Conservation (phyloP, 192 early-diverging fungal genomes). For the Phycomyces nitens region DNA sequence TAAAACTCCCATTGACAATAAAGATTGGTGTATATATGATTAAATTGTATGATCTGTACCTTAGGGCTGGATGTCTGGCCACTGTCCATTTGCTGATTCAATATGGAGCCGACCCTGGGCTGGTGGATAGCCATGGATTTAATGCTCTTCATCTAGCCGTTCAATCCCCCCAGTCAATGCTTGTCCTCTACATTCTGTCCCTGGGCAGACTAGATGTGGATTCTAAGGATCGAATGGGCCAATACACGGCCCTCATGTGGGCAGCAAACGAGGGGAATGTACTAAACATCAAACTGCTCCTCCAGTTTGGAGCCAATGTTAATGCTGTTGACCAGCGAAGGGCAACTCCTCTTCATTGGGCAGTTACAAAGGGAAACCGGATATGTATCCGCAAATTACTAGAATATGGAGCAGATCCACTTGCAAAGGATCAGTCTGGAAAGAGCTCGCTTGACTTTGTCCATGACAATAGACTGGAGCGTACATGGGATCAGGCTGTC, state of each 20-base stretch:
- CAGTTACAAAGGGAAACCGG: conserved; percentile 60
- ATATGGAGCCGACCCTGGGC: conserved; percentile 67
- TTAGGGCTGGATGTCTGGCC: conserved; percentile 68
- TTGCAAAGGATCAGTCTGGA: conserved; percentile 65
- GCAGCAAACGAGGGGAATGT: conserved; percentile 83
- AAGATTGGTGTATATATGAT: too few species aligned
- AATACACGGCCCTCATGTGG: conserved; percentile 95
- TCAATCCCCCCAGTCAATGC: conserved; percentile 76
- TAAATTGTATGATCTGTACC: neutral
- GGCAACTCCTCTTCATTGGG: conserved; percentile 90
- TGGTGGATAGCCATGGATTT: conserved; percentile 83
- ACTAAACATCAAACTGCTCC: conserved; percentile 61
- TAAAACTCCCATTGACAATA: too few species aligned
- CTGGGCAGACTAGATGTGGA: conserved; percentile 69
- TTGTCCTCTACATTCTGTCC: conserved; percentile 72
- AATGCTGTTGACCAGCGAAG: conserved; percentile 67
- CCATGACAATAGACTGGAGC: conserved; percentile 46
- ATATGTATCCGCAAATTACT: conserved; percentile 63
- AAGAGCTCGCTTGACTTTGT: conserved; percentile 85
- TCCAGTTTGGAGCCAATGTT: conserved; percentile 70
- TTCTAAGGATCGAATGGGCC: conserved; percentile 65
- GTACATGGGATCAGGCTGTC: conserved; percentile 49
- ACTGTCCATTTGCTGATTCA: conserved; percentile 70
- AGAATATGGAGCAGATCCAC: conserved; percentile 66
- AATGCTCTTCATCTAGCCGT: conserved; percentile 89